Percentiles rank a stretch among this genome's conserved stretches.
phyloP scores from a whole-genome alignment of 2,329 filamentous ascomycete species.

The Parascedosporium putredinis region DNA sequence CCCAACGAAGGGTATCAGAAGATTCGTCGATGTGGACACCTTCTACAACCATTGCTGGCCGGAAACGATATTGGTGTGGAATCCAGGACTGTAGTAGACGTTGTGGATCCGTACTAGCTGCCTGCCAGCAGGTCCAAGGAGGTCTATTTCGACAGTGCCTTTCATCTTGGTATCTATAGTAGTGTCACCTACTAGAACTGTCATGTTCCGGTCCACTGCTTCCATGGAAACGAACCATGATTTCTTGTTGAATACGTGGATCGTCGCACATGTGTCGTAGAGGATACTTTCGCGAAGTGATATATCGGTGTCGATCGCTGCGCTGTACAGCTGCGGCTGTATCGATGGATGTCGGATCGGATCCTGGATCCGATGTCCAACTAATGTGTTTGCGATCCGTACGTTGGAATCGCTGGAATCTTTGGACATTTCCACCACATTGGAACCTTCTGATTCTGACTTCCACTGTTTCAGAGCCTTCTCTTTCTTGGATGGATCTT shows the following conservation, averaged over 20 bases:
- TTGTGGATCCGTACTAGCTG: not conserved
- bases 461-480: not conserved
- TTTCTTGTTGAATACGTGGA: not conserved
- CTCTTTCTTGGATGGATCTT: not conserved
- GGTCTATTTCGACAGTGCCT: not conserved
- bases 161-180: not conserved
- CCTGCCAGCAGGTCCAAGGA: not conserved
- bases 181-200: not conserved
- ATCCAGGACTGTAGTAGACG: too few relatives aligned
- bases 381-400: not conserved
- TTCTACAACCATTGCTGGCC: too few relatives aligned
- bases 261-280: not conserved
- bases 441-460: not conserved
- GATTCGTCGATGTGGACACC: too few relatives aligned
- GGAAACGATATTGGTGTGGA: too few relatives aligned
- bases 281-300: not conserved
- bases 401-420: not conserved
- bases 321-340: not conserved
- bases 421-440: not conserved
- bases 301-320: not conserved
- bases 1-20: too few relatives aligned
- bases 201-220: not conserved
- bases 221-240: not conserved
- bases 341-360: too few relatives aligned
- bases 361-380: too few relatives aligned